Evolutionary conservation across 2,329 filamentous ascomycete species (phyloP), one percentile per base, ranked within the genome.

Genomic region (Lachnellula cervina): DNA sequence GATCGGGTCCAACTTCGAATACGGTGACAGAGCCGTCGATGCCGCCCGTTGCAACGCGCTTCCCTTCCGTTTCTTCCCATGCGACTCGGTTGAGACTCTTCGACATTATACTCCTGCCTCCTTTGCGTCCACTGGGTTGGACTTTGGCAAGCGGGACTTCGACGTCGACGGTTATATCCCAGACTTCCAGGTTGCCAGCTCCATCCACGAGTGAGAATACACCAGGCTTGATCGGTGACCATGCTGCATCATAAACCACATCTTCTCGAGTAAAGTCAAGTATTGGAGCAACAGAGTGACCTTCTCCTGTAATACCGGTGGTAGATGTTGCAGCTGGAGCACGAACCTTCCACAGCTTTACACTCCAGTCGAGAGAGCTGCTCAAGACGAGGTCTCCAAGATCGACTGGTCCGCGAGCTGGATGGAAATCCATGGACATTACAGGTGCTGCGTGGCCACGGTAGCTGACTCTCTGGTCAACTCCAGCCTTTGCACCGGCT

Each of bases 151-250:
- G 84, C 0, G 94, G 94, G 47, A 97, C 90, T 74, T 99, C 94
- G 0, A 88, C 91, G 72, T 97, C 92, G 19, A 92, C 81, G 13
- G 89, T 93, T 51, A 99, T 82, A 69, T 99, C 95, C 90, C 94
- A 99, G 49, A 99, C 80, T 73, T 99, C 95, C 17, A 99, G 78
- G 72, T 86, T 89, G 32, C 94, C 95, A 2, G 89, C 90, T 35
- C 94, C 94, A 65, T 99, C 95, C 2, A 97, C 94, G 19, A 96
- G 83, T 1, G 90, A 90, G 72, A 99, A 99, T 8, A 99, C 89
- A 38, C 91, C 92, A 0, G 94, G 94, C 70, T 94, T 93, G 62
- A 94, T 83, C 0, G 94, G 94, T 14, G 90, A 96, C 95, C 95
- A 99, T 52, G 87, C 87, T 2, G 90, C 92, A 70, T 97, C 93